Conservation (phyloP, 352 stramenopile genomes). For the Pythium dissotocum region DNA sequence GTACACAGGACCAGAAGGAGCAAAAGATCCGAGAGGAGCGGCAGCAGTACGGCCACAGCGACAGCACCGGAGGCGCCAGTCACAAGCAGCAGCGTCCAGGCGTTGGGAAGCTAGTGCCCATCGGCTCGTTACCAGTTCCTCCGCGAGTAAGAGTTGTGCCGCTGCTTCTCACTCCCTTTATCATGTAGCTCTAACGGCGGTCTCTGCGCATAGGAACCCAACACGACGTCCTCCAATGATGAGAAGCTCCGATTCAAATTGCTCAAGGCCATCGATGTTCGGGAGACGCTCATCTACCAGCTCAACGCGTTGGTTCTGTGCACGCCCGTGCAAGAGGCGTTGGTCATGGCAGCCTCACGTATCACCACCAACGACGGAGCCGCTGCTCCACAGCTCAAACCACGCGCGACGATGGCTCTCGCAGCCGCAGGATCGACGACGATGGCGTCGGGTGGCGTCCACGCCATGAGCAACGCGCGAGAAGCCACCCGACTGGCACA, state of each 20-base stretch:
- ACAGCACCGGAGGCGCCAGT: not conserved
- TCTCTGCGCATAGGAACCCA: conserved; percentile 18
- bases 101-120: conserved; percentile 33
- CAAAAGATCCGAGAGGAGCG: conserved; percentile 53
- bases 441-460: conserved; percentile 4
- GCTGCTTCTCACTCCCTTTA: not conserved
- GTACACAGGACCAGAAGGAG: conserved; percentile 36
- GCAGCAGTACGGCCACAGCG: conserved; percentile 44
- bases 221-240: conserved; percentile 42
- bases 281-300: conserved; percentile 71
- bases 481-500: conserved; percentile 72
- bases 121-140: conserved; percentile 34
- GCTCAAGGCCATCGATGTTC: conserved; percentile 61
- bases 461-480: conserved; percentile 62
- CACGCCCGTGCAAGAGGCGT: conserved; percentile 55
- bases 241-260: conserved; percentile 75
- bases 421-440: conserved; percentile 2
- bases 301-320: conserved; percentile 71
- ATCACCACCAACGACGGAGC: conserved; percentile 24
- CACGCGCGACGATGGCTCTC: conserved; percentile 25
- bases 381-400: conserved; percentile 17
- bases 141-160: conserved; percentile 19
- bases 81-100: conserved; percentile 20
- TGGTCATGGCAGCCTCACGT: conserved; percentile 56
- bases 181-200: not conserved